A percentile compares a stretch with the other conserved stretches of the same genome.
Conservation (phyloP, 2,329 filamentous ascomycete species). For the Sphaerulina musiva region DNA sequence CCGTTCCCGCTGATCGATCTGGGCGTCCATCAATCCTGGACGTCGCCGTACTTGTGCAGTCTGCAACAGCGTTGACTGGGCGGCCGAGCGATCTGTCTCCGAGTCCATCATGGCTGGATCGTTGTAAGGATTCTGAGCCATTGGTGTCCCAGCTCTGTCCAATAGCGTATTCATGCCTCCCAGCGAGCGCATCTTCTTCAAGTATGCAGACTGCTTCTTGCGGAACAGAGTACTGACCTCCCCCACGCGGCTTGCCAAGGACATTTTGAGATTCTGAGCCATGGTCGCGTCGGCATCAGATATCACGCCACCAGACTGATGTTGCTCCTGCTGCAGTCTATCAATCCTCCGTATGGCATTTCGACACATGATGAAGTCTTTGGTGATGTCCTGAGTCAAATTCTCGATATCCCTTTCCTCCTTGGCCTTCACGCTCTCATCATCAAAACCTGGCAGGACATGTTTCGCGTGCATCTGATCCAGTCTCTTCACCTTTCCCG, state of each 20-base stretch:
- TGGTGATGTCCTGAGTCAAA: constrained; percentile 84
- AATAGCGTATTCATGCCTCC: constrained; percentile 46
- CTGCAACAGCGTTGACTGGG: constrained; percentile 79
- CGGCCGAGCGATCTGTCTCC: constrained; percentile 86
- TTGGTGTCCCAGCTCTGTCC: constrained; percentile 43
- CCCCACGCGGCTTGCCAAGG: constrained; percentile 78
- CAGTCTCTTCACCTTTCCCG: constrained; percentile 72
- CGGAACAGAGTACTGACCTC: constrained; percentile 86
- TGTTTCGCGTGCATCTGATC: constrained; percentile 96
- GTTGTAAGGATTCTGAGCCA: constrained; percentile 57
- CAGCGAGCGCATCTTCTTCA: constrained; percentile 55
- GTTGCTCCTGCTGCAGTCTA: constrained; percentile 74
- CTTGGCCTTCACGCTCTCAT: constrained; percentile 77
- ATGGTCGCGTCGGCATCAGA: constrained; percentile 84
- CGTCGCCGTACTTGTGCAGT: constrained; percentile 57
- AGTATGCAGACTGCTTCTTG: constrained; percentile 94
- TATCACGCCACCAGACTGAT: constrained; percentile 56
- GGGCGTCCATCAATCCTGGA: constrained; percentile 60
- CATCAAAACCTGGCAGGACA: constrained; percentile 91
- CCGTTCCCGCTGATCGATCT: constrained; percentile 83
- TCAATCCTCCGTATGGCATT: constrained; percentile 82
- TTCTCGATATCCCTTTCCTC: constrained; percentile 88
- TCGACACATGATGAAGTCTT: constrained; percentile 83
- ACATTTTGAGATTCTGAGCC: constrained; percentile 93
- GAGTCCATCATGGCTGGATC: constrained; percentile 89